Percentiles rank a stretch among this genome's conserved stretches.
These are phyloP conservation scores for Cadophora sp. DNA, from an alignment of 2,329 filamentous ascomycete species.

Conservation along the genomic window DNA sequence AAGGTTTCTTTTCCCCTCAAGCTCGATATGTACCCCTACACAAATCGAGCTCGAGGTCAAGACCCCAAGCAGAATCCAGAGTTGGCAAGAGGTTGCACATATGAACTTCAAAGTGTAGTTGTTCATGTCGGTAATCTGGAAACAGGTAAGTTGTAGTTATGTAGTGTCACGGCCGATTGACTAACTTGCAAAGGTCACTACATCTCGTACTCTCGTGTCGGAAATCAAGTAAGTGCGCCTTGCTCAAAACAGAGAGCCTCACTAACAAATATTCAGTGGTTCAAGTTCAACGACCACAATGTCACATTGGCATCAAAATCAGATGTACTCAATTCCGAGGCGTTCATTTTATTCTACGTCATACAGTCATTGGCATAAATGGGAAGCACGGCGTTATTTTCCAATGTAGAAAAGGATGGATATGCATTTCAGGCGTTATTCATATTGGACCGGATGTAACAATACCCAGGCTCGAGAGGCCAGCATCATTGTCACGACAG, in stretches of 20 bases:
- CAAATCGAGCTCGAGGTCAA: conserved; percentile 65
- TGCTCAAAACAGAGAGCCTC: background rate
- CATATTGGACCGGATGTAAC: conserved; percentile 15
- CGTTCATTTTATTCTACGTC: conserved; percentile 90
- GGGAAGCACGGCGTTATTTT: conserved; percentile 6
- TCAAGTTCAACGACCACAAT: conserved; percentile 93
- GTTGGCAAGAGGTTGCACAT: conserved; percentile 72
- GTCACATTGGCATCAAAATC: conserved; percentile 84
- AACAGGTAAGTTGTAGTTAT: conserved; percentile 58
- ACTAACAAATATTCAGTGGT: conserved; percentile 67
- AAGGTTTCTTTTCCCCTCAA: conserved; percentile 85
- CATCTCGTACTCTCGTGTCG: conserved; percentile 84
- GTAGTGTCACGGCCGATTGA: background rate
- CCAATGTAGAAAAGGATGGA: conserved; percentile 18
- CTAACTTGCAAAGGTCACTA: conserved; percentile 70
- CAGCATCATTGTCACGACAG: conserved; percentile 18
- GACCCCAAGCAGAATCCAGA: conserved; percentile 60
- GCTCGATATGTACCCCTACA: conserved; percentile 91
- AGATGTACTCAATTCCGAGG: conserved; percentile 84
- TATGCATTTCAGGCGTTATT: conserved; percentile 24
- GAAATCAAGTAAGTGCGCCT: conserved; percentile 62
- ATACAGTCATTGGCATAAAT: conserved; percentile 63
- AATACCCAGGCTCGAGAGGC: conserved; percentile 22
- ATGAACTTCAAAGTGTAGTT: conserved; percentile 88
- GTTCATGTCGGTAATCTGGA: conserved; percentile 94